These are phyloP conservation scores for Fusarium neocosmosporiellum DNA, from an alignment of 2,329 filamentous ascomycete species.

Conservation along the genomic window DNA sequence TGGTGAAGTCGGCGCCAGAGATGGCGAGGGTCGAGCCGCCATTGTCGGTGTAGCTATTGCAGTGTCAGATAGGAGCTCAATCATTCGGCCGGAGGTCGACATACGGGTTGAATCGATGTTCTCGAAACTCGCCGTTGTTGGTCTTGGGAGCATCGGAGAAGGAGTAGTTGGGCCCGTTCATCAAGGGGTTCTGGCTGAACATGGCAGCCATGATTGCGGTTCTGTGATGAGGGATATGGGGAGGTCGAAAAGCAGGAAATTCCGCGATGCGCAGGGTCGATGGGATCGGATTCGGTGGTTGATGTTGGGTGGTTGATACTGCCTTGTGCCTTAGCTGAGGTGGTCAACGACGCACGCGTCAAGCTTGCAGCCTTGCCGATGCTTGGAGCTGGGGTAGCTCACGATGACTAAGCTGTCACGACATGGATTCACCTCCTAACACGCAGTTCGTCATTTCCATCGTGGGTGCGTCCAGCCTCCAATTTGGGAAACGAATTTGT, in stretches of 20 bases:
- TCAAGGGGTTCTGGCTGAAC: constrained; percentile 76
- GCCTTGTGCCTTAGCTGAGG: constrained; percentile 44
- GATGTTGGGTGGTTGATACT: constrained; percentile 29
- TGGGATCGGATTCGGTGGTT: constrained; percentile 17
- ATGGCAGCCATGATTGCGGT: constrained; percentile 68
- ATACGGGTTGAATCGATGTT: constrained; percentile 95
- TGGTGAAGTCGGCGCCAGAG: constrained; percentile 91
- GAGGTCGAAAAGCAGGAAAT: neutral
- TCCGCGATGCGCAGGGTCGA: constrained; percentile 19
- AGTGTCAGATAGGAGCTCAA: constrained; percentile 13
- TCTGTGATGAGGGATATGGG: neutral
- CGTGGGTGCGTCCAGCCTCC: constrained; percentile 12
- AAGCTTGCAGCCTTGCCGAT: constrained; percentile 64
- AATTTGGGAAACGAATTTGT: constrained; percentile 25
- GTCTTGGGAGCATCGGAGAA: constrained; percentile 70
- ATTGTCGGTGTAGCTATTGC: constrained; percentile 92
- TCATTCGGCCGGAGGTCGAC: constrained; percentile 43
- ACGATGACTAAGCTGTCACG: constrained; percentile 53
- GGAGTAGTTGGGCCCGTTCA: constrained; percentile 77
- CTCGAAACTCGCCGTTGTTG: constrained; percentile 65
- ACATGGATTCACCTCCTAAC: constrained; percentile 42
- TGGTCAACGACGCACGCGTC: constrained; percentile 52
- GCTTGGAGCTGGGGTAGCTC: constrained; percentile 48
- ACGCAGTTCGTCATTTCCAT: constrained; percentile 36
- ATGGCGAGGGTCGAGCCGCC: constrained; percentile 97